Percentiles rank a stretch among this genome's conserved stretches.
These are phyloP conservation scores for Diaporthe humulicola DNA, from an alignment of 2,329 filamentous ascomycete genomes.

Conservation along the genomic window DNA sequence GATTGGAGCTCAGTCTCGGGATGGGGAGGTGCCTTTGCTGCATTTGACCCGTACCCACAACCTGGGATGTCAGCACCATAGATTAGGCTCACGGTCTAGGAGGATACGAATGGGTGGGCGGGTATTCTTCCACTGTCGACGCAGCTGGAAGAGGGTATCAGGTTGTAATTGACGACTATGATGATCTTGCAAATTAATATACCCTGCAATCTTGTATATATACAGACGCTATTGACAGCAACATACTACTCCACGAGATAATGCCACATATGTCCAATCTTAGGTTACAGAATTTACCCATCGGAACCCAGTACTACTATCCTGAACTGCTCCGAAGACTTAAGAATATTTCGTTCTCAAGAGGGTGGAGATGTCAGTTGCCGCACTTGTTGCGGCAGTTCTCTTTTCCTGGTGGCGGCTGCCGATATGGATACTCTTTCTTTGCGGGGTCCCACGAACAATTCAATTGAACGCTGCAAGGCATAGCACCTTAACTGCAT, in stretches of 20 bases:
- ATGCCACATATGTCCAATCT: neutral
- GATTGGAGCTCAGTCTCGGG: slow-evolving; percentile 60
- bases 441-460: neutral
- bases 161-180: neutral
- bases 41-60: slow-evolving; percentile 15
- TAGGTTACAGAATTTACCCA: neutral
- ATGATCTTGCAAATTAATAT: slow-evolving; percentile 1
- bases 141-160: neutral
- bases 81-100: slow-evolving; percentile 2
- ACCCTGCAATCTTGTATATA: slow-evolving; percentile 7
- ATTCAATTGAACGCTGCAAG: no score
- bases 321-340: no score
- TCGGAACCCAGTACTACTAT: neutral
- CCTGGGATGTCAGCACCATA: slow-evolving; percentile 30
- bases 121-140: neutral
- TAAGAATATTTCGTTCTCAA: neutral
- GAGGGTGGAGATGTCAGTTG: no score
- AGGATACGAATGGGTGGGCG: neutral
- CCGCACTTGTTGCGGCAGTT: neutral
- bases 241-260: neutral
- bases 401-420: neutral
- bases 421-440: neutral
- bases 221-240: neutral
- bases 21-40: slow-evolving; percentile 51
- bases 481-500: neutral